These are phyloP conservation scores for Pseudogymnoascus sp. DNA, from an alignment of 2,329 filamentous ascomycete species.

Conservation along the genomic window DNA sequence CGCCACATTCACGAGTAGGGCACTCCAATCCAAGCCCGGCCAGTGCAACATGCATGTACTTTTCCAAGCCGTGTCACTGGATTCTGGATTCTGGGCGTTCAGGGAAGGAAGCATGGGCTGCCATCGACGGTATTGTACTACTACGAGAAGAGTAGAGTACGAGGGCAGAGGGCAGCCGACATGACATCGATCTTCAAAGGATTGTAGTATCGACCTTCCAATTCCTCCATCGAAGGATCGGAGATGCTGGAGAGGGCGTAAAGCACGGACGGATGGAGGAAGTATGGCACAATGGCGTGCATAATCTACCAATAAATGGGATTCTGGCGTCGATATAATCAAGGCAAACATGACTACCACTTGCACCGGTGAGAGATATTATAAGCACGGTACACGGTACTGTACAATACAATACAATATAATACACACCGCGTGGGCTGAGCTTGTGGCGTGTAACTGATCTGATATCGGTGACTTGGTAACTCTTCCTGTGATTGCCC, in stretches of 20 bases:
- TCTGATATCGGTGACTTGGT: background rate
- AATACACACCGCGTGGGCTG: background rate
- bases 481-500: background rate
- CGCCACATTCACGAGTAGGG: background rate
- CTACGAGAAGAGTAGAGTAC: background rate
- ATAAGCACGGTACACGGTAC: background rate
- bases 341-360: background rate
- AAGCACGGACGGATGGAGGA: background rate
- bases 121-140: background rate
- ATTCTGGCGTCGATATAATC: background rate
- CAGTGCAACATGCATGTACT: background rate
- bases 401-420: background rate
- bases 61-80: conserved; percentile 3
- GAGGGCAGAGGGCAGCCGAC: background rate
- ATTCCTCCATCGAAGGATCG: background rate
- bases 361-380: background rate
- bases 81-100: conserved; percentile 7
- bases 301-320: background rate
- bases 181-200: background rate
- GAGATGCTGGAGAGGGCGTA: background rate
- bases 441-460: background rate
- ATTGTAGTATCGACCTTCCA: background rate
- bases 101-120: background rate
- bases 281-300: background rate
- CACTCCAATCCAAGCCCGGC: background rate